Evolutionary conservation across 106 monocot species (phyloP), one percentile per base, ranked within the genome.

Genomic region (Agapanthus africanus): DNA sequence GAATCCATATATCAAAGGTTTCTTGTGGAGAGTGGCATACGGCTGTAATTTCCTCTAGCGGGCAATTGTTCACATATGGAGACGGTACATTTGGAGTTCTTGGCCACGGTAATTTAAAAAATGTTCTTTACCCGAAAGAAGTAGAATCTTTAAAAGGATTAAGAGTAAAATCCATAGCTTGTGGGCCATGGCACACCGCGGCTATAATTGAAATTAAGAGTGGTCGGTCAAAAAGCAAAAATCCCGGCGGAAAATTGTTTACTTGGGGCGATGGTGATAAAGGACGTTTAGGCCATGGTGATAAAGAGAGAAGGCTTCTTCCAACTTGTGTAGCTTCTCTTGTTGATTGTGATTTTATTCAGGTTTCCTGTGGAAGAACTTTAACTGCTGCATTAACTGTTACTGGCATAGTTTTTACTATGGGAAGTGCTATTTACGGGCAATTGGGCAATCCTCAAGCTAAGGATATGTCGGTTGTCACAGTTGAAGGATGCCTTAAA

Each of bases 251-350:
- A 10, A 74, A 70, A 40, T 51, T 82, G 42, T 82, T 82, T 49
- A 82, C 82, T 37, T 82, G 82, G 82, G 82, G 82, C 30, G 82
- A 82, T 70, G 82, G 78, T 14, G 82, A 82, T 66, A 73, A 78
- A 74, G 73, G 70, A 14, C 73, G 60, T 40, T 69, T 81, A 60
- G 81, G 81, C 19, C 82, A 78, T 82, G 68, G 42, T 4, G 74
- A 82, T 52, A 70, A 33, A 40, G 70, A 66, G 10, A 38, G 40
- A 19, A 77, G 61, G 40, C 66, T 82, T 40, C 31, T 78, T 26
- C 82, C 82, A 31, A 47, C 77, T 23, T 78, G 74, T 74, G 74
- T 82, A 37, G 51, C 51, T 37, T 69, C 82, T 54, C 74, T 78
- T 18, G 46, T 54, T 59, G 78, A 82, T 4, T 70, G n/a, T n/a